Evolutionary conservation across 352 stramenopile species (phyloP).

Genomic region (Phytophthora crassamura): DNA sequence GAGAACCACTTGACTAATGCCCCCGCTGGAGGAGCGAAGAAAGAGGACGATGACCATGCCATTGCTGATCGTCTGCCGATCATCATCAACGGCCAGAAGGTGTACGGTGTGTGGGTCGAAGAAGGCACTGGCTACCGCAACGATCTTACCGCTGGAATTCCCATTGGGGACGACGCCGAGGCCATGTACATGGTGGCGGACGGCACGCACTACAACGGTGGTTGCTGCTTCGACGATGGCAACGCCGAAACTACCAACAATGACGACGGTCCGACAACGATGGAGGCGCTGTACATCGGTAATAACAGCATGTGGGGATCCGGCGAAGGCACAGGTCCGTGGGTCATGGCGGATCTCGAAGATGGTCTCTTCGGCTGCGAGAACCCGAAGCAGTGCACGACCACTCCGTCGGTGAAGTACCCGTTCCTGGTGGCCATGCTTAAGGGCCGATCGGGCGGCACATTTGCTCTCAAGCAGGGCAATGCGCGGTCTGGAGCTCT

Average conservation of each 20-base stretch:
- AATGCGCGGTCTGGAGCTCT: constrained; percentile 20
- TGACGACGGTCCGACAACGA: constrained; percentile 25
- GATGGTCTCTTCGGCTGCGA: constrained; percentile 31
- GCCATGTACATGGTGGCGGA: constrained; percentile 34
- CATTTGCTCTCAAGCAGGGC: constrained; percentile 31
- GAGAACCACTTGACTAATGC: constrained; percentile 28
- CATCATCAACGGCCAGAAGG: constrained; percentile 17
- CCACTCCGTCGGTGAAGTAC: constrained; percentile 12
- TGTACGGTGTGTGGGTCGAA: constrained; percentile 29
- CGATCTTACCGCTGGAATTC: constrained; percentile 15
- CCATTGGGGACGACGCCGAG: constrained; percentile 24
- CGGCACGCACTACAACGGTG: constrained; percentile 27
- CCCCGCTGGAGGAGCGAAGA: constrained; percentile 32
- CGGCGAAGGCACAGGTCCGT: constrained; percentile 24
- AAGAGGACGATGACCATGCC: constrained; percentile 14
- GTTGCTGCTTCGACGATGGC: constrained; percentile 34
- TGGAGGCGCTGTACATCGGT: constrained; percentile 32
- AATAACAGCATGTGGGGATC: constrained; percentile 26
- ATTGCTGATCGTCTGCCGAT: constrained; percentile 20
- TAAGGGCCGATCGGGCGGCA: constrained; percentile 27
- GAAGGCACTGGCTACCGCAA: constrained; percentile 31
- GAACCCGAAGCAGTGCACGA: constrained; percentile 14
- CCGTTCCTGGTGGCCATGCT: constrained; percentile 29
- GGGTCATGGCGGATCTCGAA: constrained; percentile 33
- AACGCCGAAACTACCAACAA: constrained; percentile 33